Percentiles rank a stretch among this genome's conserved stretches.
Evolutionary conservation across 495 filamentous ascomycete genomes (phyloP).

Genomic region (Penicillium robsamsonii): DNA sequence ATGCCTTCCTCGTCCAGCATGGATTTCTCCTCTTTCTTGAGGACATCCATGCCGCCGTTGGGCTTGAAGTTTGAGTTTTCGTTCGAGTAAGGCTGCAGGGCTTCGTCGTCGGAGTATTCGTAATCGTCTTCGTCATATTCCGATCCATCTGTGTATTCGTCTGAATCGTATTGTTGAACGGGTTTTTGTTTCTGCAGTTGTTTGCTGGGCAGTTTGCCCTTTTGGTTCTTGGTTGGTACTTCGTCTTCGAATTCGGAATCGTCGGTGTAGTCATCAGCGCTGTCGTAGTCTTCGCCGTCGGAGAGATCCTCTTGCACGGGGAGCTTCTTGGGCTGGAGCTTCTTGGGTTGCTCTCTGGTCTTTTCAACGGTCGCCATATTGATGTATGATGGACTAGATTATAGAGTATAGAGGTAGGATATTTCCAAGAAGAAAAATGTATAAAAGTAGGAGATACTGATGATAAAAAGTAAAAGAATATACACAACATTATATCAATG

Average conservation of each 20-base stretch:
- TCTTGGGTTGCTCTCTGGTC: conserved; percentile 32
- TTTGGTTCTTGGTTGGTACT: conserved; percentile 27
- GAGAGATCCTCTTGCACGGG: conserved; percentile 39
- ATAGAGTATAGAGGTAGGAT: neutral
- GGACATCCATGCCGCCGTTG: conserved; percentile 33
- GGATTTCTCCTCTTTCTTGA: conserved; percentile 29
- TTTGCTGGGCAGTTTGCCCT: conserved; percentile 11
- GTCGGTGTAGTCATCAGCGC: conserved; percentile 33
- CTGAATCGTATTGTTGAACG: conserved; percentile 23
- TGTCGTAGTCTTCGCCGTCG: conserved; percentile 42
- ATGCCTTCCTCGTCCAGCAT: conserved; percentile 53
- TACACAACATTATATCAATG: neutral
- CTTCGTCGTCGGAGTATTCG: conserved; percentile 29
- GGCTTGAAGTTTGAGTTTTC: conserved; percentile 14
- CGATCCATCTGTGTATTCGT: conserved; percentile 51
- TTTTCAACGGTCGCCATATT: conserved; percentile 46
- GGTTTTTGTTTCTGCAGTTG: conserved; percentile 29
- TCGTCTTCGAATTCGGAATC: conserved; percentile 8
- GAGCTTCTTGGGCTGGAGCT: conserved; percentile 32
- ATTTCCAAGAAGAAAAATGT: neutral
- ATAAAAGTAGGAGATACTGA: neutral
- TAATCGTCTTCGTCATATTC: conserved; percentile 55
- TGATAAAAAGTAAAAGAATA: too few relatives aligned
- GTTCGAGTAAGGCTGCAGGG: conserved; percentile 47
- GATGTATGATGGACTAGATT: conserved; percentile 5